Percentiles rank a stretch among this genome's conserved stretches.
Conservation (phyloP, 108 stramenopile genomes). For the Nannochloropsis oceanica region DNA sequence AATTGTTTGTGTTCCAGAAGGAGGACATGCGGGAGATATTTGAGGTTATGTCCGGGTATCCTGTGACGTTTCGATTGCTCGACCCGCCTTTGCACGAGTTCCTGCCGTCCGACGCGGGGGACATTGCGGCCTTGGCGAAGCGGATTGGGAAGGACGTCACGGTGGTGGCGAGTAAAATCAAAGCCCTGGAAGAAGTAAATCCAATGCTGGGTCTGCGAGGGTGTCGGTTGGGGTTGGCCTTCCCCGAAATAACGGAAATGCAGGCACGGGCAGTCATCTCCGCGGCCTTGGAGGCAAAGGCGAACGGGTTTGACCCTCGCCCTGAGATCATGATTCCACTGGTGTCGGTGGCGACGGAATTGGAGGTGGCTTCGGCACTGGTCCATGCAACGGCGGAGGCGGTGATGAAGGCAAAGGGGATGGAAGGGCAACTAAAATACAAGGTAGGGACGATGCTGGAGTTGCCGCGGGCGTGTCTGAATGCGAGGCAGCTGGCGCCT, state of each 20-base stretch:
- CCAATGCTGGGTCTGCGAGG: conserved; percentile 66
- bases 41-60: conserved; percentile 48
- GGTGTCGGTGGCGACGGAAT: conserved; percentile 27
- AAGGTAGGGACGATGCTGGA: conserved; percentile 79
- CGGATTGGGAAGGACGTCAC: neutral
- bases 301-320: conserved; percentile 30
- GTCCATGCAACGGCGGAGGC: conserved; percentile 13
- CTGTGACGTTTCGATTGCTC: conserved; percentile 59
- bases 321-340: conserved; percentile 43
- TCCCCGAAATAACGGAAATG: conserved; percentile 51
- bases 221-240: conserved; percentile 54
- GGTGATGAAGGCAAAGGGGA: conserved; percentile 14
- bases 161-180: neutral
- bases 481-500: conserved; percentile 52
- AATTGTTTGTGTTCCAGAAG: conserved; percentile 47
- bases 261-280: conserved; percentile 51
- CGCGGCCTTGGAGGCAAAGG: conserved; percentile 9
- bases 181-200: conserved; percentile 25
- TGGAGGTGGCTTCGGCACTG: conserved; percentile 20
- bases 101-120: conserved; percentile 44
- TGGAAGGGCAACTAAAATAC: conserved; percentile 38
- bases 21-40: conserved; percentile 51
- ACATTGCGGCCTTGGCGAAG: conserved; percentile 18
- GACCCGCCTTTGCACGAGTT: conserved; percentile 77
- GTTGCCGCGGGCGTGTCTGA: conserved; percentile 60